Evolutionary conservation across 495 filamentous ascomycete species (phyloP), one percentile per base, ranked within the genome.

Genomic region (Saxispiralis lemnorum): DNA sequence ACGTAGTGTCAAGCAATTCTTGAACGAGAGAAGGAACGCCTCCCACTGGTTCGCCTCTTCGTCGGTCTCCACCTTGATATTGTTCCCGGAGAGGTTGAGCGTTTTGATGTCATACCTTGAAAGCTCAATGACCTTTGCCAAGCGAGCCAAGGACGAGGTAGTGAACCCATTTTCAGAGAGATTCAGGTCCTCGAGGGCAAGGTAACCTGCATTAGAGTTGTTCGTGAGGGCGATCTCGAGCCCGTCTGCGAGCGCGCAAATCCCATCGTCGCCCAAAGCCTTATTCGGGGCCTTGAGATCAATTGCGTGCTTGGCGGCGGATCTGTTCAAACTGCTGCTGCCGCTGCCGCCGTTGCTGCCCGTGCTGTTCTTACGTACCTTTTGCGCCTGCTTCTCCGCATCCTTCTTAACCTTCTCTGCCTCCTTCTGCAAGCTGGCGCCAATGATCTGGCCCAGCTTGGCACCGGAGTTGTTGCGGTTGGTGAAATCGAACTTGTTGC

Each of bases 241-340:
- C 18, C 62, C 62, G 24, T 57, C 53, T 14, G 64, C 62, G 39
- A 68, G 57, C 44, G 63, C 59, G 2, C 33, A 36, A 18, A 71
- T 51, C 13, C 66, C 68, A 10, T 63, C 56, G 42, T 68, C 66
- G 4, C 59, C 63, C 9, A 72, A 50, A 11, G 52, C 38, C 53
- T 63, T 71, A 18, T 56, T 58, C 13, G 62, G 56, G 15, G 68
- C 41, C 39, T 68, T 64, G 24, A 72, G 59, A 35, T 72, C 69
- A n/a, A 70, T 42, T 17, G 53, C 34, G 11, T 65, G 61, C 47
- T 9, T 59, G 54, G n/a, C 59, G 7, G 51, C 46, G 52, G 63
- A 31, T 58, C 57, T 31, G 33, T 39, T 28, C 16, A 19, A 20
- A 40, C 16, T 37, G 24, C 39, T 30, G 19, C 35, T 28, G 30